Evolutionary conservation across 2,329 filamentous ascomycete species (phyloP).

Genomic region (Annulohypoxylon truncatum): DNA sequence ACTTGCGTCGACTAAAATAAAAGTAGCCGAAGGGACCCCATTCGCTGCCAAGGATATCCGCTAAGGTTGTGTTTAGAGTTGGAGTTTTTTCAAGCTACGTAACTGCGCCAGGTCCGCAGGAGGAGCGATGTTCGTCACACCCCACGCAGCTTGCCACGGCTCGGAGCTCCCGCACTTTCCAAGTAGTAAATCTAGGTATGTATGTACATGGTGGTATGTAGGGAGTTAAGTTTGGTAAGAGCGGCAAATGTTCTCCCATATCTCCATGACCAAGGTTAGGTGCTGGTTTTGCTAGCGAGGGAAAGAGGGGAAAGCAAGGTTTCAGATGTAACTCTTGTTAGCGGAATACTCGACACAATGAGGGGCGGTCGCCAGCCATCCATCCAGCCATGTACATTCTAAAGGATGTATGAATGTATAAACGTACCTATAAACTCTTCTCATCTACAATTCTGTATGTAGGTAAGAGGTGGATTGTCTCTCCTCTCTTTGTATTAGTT

Average conservation of each 20-base stretch:
- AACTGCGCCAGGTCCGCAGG: neutral
- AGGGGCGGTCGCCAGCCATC: neutral
- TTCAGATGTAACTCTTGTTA: conserved; percentile 26
- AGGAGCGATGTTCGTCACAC: conserved; percentile 16
- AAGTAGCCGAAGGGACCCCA: conserved; percentile 11
- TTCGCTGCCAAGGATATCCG: conserved; percentile 25
- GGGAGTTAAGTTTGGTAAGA: neutral
- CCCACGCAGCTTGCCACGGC: neutral
- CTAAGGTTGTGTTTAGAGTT: conserved; percentile 4
- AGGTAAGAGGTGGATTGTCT: neutral
- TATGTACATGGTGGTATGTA: no score
- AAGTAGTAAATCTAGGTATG: conserved; percentile 1
- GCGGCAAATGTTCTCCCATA: conserved; percentile 19
- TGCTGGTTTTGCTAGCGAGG: neutral
- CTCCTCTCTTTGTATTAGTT: conserved; percentile 18
- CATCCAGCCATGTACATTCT: neutral
- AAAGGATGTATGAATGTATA: neutral
- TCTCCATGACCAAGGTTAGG: conserved; percentile 13
- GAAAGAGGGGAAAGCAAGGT: conserved; percentile 19
- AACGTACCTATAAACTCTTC: neutral
- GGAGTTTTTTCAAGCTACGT: conserved; percentile 18
- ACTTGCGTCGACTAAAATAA: conserved; percentile 17
- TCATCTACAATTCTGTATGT: conserved; percentile 5
- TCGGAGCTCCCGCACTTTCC: conserved; percentile 10
- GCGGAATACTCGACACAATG: conserved; percentile 6